Evolutionary conservation across 2,329 filamentous ascomycete genomes (phyloP), one percentile per base, ranked within the genome.

Genomic region (Fusarium sp.): DNA sequence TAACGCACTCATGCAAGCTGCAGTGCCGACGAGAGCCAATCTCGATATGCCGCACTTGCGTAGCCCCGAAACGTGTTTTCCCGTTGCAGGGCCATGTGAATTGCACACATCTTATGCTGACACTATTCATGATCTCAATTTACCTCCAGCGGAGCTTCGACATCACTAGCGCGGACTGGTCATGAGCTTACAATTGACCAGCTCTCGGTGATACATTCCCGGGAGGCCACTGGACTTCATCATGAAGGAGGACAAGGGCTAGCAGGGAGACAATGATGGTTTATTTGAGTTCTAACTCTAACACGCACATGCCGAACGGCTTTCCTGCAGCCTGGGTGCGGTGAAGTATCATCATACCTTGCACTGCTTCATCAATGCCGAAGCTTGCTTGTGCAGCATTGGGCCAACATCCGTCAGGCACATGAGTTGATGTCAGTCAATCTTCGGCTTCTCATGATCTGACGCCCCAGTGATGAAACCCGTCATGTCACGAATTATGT

Each of bases 181-280:
- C 58, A 59, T 47, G 60, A 59, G 56, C 73, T 38, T 47, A 52
- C 52, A 32, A 54, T 61, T 7, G 25, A 60, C 40, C 14, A 72
- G 56, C 65, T 70, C 33, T 74, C 74, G 74, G 74, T 60, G 63
- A 75, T 75, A 52, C 56, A 76, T 73, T 65, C 57, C 74, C 74
- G 74, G 64, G 50, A 61, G 52, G 10, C 25, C 45, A 47, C 57
- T 38, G 40, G 47, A 35, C 60, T 52, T 72, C 57, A 65, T 68
- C 52, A 75, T 73, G 68, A 37, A 22, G 62, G 37, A 32, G 58
- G 59, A 74, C 54, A 52, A 50, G 61, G 60, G 64, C 56, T 45
- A 47, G 52, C 72, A 68, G 72, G 40, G 59, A 63, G 72, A 35
- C 60, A 73, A 63, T 71, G 60, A 63, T 32, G 15, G n/a, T 30